Evolutionary conservation across 2,329 filamentous ascomycete genomes (phyloP).

Genomic region (Aphanoascus verrucosus): DNA sequence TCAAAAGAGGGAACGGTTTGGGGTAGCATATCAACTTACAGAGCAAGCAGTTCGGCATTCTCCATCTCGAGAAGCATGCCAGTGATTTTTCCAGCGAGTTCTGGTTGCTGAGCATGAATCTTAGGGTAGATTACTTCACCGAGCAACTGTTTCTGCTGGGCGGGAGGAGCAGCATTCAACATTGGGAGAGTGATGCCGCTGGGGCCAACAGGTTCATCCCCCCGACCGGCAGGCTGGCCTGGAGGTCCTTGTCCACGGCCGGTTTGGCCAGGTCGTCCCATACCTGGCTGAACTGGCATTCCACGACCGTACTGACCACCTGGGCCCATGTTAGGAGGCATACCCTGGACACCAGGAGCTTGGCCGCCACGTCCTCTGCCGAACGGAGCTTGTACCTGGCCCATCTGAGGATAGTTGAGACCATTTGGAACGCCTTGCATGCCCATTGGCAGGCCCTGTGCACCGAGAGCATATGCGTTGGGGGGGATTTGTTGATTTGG

Average conservation of each 20-base stretch:
- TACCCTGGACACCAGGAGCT: constrained; percentile 57
- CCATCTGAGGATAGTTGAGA: constrained; percentile 69
- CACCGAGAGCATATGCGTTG: constrained; percentile 71
- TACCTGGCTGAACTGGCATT: constrained; percentile 31
- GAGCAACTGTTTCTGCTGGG: constrained; percentile 96
- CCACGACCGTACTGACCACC: constrained; percentile 39
- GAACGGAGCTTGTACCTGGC: constrained; percentile 64
- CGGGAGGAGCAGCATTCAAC: constrained; percentile 46
- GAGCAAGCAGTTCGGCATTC: constrained; percentile 80
- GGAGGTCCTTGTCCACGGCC: constrained; percentile 30
- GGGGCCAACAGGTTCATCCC: constrained; percentile 30
- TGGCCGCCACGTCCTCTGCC: constrained; percentile 61
- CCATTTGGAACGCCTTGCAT: constrained; percentile 56
- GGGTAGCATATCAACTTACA: constrained; percentile 56
- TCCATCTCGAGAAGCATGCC: constrained; percentile 99
- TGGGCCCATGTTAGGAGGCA: constrained; percentile 48
- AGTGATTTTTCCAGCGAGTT: constrained; percentile 97
- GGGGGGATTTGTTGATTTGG: constrained; percentile 76
- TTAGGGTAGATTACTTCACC: constrained; percentile 98
- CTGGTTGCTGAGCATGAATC: constrained; percentile 88
- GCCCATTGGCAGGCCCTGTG: constrained; percentile 55
- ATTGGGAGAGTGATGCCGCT: constrained; percentile 41
- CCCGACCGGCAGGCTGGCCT: constrained; percentile 26
- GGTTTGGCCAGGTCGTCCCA: constrained; percentile 33
- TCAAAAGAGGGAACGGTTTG: neutral